Evolutionary conservation across 805 yeast species (phyloP), one percentile per base, ranked within the genome.

Genomic region (Cyberlindnera xylosilytica): DNA sequence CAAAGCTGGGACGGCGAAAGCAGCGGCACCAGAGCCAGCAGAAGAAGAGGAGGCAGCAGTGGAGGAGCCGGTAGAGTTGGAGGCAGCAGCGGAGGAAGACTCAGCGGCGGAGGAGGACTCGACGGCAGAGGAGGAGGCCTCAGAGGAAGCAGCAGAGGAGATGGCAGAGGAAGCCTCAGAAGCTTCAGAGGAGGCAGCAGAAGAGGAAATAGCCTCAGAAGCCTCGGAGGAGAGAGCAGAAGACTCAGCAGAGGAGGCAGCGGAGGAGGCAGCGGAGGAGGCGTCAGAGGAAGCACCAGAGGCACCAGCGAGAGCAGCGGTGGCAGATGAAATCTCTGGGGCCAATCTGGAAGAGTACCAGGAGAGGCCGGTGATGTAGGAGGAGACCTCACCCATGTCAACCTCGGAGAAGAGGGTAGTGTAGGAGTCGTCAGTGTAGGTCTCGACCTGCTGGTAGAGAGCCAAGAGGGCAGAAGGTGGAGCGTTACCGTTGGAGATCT

Each of bases 361-460:
- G 46, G 67, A 63, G 29, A 64, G 51, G 20, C 54, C 58, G 18
- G 62, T 53, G 33, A 63, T 54, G 37, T 58, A 56, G n/a, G 56
- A 36, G 7, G 54, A 45, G 5, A 63, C 53, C 13, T 48, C 55
- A 36, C 41, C 33, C 36, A 48, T 39, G 42, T 63, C 61, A 30
- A 64, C 50, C 34, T 49, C 40, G 19, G 38, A 11, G 47, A 50
- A 61, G 41, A 64, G 50, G 24, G 65, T 49, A 39, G 68, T 64
- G 51, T 56, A 64, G 16, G 62, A 54, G 22, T 60, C 60, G 39
- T 64, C 65, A 11, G 58, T 62, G 49, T 59, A 63, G 27, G 68
- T 60, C n/a, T 46, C 42, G 18, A 53, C 49, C 33, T 52, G 51
- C 28, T 53, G 54, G 43, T 57, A 61, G 11, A 64, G 17, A 11